These are phyloP conservation scores for Lentinula boryana DNA, from an alignment of 768 basidiomycete genomes.

Conservation along the genomic window DNA sequence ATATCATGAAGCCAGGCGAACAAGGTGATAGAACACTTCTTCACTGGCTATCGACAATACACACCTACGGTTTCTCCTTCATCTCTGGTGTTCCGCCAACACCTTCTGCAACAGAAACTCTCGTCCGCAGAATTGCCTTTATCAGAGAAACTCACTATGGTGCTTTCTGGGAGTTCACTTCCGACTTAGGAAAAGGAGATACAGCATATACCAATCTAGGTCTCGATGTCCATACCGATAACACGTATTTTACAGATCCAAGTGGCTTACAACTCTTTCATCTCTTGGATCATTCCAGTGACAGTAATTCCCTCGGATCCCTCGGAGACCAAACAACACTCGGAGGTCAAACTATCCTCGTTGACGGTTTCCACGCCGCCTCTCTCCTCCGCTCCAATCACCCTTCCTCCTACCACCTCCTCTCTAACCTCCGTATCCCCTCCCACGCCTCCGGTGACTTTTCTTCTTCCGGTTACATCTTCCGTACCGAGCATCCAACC, in stretches of 20 bases:
- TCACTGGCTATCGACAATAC: constrained; percentile 76
- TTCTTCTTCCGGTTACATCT: constrained; percentile 47
- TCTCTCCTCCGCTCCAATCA: constrained; percentile 67
- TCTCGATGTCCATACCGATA: constrained; percentile 76
- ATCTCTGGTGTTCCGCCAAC: constrained; percentile 75
- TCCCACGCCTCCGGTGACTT: constrained; percentile 86
- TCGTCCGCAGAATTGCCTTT: constrained; percentile 73
- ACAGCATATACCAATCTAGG: constrained; percentile 90
- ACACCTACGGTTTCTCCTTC: constrained; percentile 86
- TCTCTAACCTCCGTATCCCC: constrained; percentile 65
- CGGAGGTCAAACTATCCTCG: constrained; percentile 87
- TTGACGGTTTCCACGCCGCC: constrained; percentile 93
- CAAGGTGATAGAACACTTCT: constrained; percentile 64
- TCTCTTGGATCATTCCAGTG: constrained; percentile 67
- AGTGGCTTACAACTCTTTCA: constrained; percentile 97
- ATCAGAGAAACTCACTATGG: constrained; percentile 86
- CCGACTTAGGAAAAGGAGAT: constrained; percentile 86
- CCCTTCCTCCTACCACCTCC: constrained; percentile 62
- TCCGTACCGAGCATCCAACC: constrained; percentile 25
- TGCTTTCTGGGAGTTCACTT: constrained; percentile 95
- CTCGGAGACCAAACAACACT: constrained; percentile 24
- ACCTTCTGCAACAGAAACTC: constrained; percentile 77
- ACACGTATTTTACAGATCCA: constrained; percentile 79
- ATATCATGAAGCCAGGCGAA: constrained; percentile 63
- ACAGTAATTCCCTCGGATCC: background rate